Conservation (phyloP, 176 grass and related monocot species). For the Juncus inflexus region DNA sequence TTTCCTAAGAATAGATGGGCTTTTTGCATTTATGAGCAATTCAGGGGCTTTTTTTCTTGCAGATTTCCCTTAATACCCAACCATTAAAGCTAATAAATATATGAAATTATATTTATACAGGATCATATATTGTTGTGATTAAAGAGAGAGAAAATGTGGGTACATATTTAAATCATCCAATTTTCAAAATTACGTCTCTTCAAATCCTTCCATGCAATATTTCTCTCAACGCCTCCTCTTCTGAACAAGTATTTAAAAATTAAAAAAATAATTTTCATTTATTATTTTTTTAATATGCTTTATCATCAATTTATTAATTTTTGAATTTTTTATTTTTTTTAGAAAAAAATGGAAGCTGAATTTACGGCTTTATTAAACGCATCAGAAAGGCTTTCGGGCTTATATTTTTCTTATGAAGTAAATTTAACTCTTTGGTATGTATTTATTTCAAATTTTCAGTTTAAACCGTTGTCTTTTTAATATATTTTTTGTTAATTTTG, state of each 20-base stretch:
- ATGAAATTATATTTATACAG: slow-evolving; percentile 22
- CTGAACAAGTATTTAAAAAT: slow-evolving; percentile 51
- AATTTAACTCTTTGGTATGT: slow-evolving; percentile 85
- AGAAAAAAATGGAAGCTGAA: slow-evolving; percentile 86
- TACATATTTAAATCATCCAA: slow-evolving; percentile 69
- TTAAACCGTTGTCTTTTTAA: slow-evolving; percentile 5
- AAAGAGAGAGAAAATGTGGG: slow-evolving; percentile 78
- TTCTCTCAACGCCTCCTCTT: slow-evolving; percentile 50
- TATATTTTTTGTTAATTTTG: neutral
- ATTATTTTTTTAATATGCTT: neutral
- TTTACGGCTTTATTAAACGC: slow-evolving; percentile 65
- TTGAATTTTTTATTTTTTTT: slow-evolving; percentile 29
- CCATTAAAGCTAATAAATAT: slow-evolving; percentile 7
- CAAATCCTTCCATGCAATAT: slow-evolving; percentile 79
- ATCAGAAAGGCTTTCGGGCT: slow-evolving; percentile 65
- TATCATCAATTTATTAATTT: slow-evolving; percentile 1
- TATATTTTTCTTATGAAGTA: slow-evolving; percentile 90
- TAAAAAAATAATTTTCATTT: slow-evolving; percentile 4
- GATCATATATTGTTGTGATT: slow-evolving; percentile 82
- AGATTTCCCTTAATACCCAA: neutral
- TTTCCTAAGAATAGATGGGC: no score
- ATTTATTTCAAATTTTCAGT: slow-evolving; percentile 18
- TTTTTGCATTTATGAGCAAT: no score
- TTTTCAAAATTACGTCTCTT: slow-evolving; percentile 85
- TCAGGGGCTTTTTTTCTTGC: no score